Percentiles rank a stretch among this genome's conserved stretches.
These are phyloP conservation scores for Lachnellula arida DNA, from an alignment of 2,329 filamentous ascomycete species.

Conservation along the genomic window DNA sequence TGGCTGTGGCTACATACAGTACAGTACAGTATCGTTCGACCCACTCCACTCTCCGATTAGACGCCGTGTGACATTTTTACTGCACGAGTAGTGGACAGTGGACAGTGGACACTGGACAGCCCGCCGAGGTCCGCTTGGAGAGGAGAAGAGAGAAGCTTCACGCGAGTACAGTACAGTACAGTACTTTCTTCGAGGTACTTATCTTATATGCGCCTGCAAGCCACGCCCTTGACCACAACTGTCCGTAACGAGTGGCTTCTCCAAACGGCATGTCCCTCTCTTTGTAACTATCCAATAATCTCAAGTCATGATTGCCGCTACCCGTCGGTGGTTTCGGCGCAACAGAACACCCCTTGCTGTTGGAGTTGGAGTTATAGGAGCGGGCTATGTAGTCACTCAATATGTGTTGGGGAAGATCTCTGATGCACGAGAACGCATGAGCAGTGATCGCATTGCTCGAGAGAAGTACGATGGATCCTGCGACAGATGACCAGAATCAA, in stretches of 20 bases:
- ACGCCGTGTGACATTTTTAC: not conserved
- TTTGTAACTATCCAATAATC: not conserved
- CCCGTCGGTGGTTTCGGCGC: slow-evolving; percentile 85
- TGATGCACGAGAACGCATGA: slow-evolving; percentile 93
- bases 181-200: no score
- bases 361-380: slow-evolving; percentile 80
- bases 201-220: no score
- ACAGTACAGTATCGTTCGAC: no score
- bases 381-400: slow-evolving; percentile 86
- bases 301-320: slow-evolving; percentile 58
- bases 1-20: not conserved
- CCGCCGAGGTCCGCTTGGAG: not conserved
- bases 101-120: not conserved
- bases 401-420: slow-evolving; percentile 90
- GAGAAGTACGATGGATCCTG: slow-evolving; percentile 68
- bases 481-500: not conserved
- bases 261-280: slow-evolving; percentile 18
- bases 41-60: not conserved
- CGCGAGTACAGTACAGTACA: no score
- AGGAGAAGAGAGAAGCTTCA: no score
- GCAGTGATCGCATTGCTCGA: slow-evolving; percentile 88
- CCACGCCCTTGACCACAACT: not conserved
- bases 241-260: not conserved
- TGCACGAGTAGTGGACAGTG: no score
- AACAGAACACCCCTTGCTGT: slow-evolving; percentile 88